Evolutionary conservation across 495 filamentous ascomycete genomes (phyloP), one percentile per base, ranked within the genome.

Genomic region (Podospora bellae-mahoneyi): DNA sequence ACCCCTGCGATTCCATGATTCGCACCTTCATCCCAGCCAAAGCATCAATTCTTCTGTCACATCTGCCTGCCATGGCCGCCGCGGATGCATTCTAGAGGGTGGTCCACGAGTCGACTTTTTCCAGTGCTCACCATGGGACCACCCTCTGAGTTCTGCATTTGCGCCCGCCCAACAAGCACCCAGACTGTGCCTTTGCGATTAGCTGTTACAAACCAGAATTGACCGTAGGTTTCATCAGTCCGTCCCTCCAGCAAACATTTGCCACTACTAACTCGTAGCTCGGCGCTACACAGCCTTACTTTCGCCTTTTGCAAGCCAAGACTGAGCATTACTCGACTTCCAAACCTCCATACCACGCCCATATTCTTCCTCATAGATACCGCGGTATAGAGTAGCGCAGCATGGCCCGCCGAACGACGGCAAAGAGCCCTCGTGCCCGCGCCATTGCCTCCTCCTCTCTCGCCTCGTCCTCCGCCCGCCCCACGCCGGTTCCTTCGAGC

Each of bases 71-170:
- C 48, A 84, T 84, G 82, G 79, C 78, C 68, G 68, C 75, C 68
- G 77, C 76, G 77, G 75, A 76, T 82, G 80, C 78, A 71, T 82
- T 79, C 64, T 84, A 83, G 78, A 81, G 82, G 82, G 82, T 84
- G 81, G 81, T 74, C 78, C 75, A 75, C 57, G 80, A 73, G 75
- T 74, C 66, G 71, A 73, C 72, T 68, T 67, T 67, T 71, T 48
- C 71, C 66, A 69, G 64, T 71, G 72, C 80, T 80, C 78, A 75
- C 77, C 74, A 84, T 84, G 82, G 81, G 77, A 80, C 81, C 82
- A 82, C 82, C 81, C 82, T 82, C 81, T 30, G 75, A 73, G 72
- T 71, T 68, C 69, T 74, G 66, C 64, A 64, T 73, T 44, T 30
- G 72, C 69, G 68, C 54, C 68, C 67, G 48, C 64, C 48, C 70